Evolutionary conservation across 148 eudicot species (phyloP), one percentile per base, ranked within the genome.

Genomic region (Persicaria maculosa): DNA sequence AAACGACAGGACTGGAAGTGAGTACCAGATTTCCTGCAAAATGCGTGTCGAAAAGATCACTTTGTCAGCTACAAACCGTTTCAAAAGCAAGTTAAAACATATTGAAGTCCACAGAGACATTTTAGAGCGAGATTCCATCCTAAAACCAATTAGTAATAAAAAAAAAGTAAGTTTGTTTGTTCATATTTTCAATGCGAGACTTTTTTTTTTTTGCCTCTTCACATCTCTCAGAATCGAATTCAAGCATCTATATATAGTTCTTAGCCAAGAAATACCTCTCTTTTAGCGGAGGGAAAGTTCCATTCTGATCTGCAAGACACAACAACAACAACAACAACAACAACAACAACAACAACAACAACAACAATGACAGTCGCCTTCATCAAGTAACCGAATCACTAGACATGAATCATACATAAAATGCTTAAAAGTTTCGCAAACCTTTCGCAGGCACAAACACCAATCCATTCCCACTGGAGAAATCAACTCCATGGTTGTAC

Each of bases 401-500:
- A 9, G 57, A 16, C 11, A 1, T 2, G n/a, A 9, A 9, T 52
- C 14, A 52, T 52, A 10, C 2, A 52, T 9, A 52, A 1, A 10
- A 10, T 52, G 57, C 57, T 16, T 9, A 10, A 16, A 10, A 52
- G 57, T 16, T 52, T 9, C n/a, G 5, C 83, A 47, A 72, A 92
- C 97, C 97, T 89, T 82, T 85, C 45, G 90, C 94, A 53, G 97
- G 97, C 77, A 92, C 52, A 67, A 86, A 86, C 62, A 88, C 86
- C 59, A 88, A 67, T 31, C 90, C 94, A 2, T 69, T 74, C 55
- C 91, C 90, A 58, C 83, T 79, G 71, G 76, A 68, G 61, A 88
- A 86, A 59, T 78, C 73, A 15, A 67, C 78, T 52, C 75, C 86
- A 0, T 84, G 88, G 79, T 92, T 92, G 58, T 79, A 92, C 74